Base-by-base conservation (phyloP, 1,284 basidiomycete species). In the Marasmius oreades region DNA sequence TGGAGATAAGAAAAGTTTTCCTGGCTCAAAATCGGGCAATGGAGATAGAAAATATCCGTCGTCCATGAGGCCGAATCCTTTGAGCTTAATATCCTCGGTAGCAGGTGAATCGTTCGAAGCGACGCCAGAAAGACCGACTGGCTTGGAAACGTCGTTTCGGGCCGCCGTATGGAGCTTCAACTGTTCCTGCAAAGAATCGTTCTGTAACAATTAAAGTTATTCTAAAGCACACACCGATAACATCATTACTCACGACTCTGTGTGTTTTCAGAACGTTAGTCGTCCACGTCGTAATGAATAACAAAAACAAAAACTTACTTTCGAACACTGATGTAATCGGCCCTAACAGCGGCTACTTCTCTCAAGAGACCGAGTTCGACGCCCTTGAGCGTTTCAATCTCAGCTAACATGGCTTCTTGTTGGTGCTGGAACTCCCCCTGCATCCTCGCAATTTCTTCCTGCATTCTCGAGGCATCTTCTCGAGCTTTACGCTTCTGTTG, bases 401-500 rank as follows among this genome's bases (percentile, higher is more conserved):
- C 50, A 18, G 37, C 16, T 24, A 37, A 22, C 18, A 22, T 22
- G 14, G 14, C 33, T 5, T 47, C 53, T 28, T 36, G 12, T 22
- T 55, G 12, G 28, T 31, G 51, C 22, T 31, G n/a, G 28, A 31
- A 58, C 26, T 64, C 61, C 5, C 16, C 47, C 28, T 31, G 5
- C 26, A 50, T 10, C 28, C 16, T 12, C 7, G 24, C 28, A 10
- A 31, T 23, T 10, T 50, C 47, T 18, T 26, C 47, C 24, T 50
- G 26, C 12, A 44, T 61, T 44, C 62, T 64, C 55, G 65, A 65
- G 8, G 54, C 56, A 42, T 59, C 53, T 26, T 71, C 37, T 39
- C 66, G 62, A 26, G 62, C 63, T 31, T 72, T 60, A 24, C 63
- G 61, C 45, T 66, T 69, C 51, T 71, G 63, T 5, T 61, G 52